Evolutionary conservation across 441 rosid genomes (phyloP), one percentile per base, ranked within the genome.

Genomic region (Viola pubescens): DNA sequence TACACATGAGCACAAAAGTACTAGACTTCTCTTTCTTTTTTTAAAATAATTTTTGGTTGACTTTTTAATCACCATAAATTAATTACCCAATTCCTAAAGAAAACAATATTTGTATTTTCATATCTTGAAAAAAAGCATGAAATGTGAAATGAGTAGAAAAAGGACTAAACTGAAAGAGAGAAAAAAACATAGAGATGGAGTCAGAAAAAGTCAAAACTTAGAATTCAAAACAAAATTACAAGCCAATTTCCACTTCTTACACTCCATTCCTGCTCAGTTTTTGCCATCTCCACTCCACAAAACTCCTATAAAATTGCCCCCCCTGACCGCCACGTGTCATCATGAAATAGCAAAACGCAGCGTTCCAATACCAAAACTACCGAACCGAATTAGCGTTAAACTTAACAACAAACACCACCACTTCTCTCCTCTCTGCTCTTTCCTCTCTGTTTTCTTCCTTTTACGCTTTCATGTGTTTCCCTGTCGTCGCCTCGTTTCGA

Each of bases 361-460:
- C 52, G 61, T 50, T 57, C 62, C 68, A 50, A 10, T 65, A 57
- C 57, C 68, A 64, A 57, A 48, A 48, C n/a, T 26, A 26, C 34
- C 49, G 13, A 26, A 65, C 57, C 46, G 19, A 56, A 50, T 41
- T 37, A 3, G 52, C 62, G 58, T 65, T 47, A 44, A 48, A 40
- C n/a, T 45, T 53, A 43, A 62, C 49, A 61, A 50, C 47, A 1
- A 34, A 42, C 16, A 50, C 47, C 1, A 34, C 14, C 16, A 43
- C 54, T 50, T 40, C 41, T 9, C 45, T 43, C 42, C 19, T 47
- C 9, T 44, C 9, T 39, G 19, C 7, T 2, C 7, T 38, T 46
- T 14, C 19, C 37, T 48, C 37, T 48, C 39, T 54, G 38, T 53
- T 45, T 48, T 37, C 38, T 26, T 16, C 2, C 11, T 55, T 54